Evolutionary conservation across 2,329 filamentous ascomycete species (phyloP).

Genomic region (Alternaria ventricosa): DNA sequence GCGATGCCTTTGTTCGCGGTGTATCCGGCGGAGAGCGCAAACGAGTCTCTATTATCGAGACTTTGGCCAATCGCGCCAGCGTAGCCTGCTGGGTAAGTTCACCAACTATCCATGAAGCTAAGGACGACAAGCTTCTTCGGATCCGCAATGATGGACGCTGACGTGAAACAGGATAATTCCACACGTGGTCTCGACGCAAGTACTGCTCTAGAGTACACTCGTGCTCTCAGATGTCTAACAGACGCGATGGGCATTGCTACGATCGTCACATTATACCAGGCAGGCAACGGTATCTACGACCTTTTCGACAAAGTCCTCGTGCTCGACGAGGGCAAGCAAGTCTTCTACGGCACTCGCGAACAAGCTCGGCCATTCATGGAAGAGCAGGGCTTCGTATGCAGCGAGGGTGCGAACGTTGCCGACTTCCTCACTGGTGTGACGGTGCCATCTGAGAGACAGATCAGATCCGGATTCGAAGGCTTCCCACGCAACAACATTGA

Average conservation of each 20-base stretch:
- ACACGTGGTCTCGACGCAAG: slow-evolving; percentile 45
- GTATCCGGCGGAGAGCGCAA: slow-evolving; percentile 74
- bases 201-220: slow-evolving; percentile 63
- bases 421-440: slow-evolving; percentile 82
- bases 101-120: not conserved
- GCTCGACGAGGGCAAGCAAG: slow-evolving; percentile 76
- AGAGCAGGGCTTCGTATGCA: slow-evolving; percentile 70
- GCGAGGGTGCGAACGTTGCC: slow-evolving; percentile 68
- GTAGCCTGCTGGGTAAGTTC: slow-evolving; percentile 56
- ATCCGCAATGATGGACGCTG: not conserved
- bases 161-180: slow-evolving; percentile 43
- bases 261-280: slow-evolving; percentile 64
- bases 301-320: slow-evolving; percentile 76
- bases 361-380: slow-evolving; percentile 71
- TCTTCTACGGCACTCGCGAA: slow-evolving; percentile 71
- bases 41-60: slow-evolving; percentile 72
- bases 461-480: slow-evolving; percentile 49
- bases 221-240: slow-evolving; percentile 58
- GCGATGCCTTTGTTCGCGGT: slow-evolving; percentile 70
- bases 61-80: slow-evolving; percentile 62
- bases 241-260: slow-evolving; percentile 58
- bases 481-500: slow-evolving; percentile 55
- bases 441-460: slow-evolving; percentile 51
- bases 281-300: slow-evolving; percentile 60
- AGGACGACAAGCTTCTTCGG: not conserved